A percentile compares a stretch with the other conserved stretches of the same genome.
These are phyloP conservation scores for Silene conica DNA, from an alignment of 148 eudicot species.

Conservation along the genomic window DNA sequence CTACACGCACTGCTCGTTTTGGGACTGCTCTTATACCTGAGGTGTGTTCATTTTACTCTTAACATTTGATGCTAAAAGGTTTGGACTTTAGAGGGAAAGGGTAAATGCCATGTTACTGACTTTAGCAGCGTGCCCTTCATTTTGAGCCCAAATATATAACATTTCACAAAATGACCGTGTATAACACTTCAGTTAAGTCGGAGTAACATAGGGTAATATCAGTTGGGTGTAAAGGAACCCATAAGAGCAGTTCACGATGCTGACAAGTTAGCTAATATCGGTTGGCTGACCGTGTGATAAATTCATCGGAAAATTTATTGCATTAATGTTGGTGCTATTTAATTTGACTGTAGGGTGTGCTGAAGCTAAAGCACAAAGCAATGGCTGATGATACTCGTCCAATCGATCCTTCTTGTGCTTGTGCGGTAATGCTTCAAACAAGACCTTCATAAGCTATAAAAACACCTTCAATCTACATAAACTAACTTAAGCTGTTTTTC, in stretches of 20 bases:
- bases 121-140: too few relatives aligned
- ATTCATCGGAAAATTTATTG: background rate
- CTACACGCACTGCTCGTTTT: conserved; percentile 94
- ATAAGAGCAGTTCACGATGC: too few relatives aligned
- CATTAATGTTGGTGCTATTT: too few relatives aligned
- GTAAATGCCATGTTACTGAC: background rate
- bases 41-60: conserved; percentile 30
- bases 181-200: too few relatives aligned
- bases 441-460: background rate
- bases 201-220: too few relatives aligned
- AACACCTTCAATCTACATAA: background rate
- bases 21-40: conserved; percentile 91
- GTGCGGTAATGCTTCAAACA: conserved; percentile 54
- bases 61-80: background rate
- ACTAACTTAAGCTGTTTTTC: conserved; percentile 5
- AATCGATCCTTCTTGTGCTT: conserved; percentile 68
- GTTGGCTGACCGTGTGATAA: too few relatives aligned
- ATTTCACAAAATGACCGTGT: too few relatives aligned
- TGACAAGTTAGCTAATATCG: too few relatives aligned
- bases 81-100: background rate
- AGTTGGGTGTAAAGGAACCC: too few relatives aligned
- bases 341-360: too few relatives aligned
- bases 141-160: background rate
- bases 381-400: conserved; percentile 80
- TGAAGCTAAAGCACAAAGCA: conserved; percentile 69